Conservation (phyloP, 2,329 filamentous ascomycete species). For the Colletotrichum siamense region DNA sequence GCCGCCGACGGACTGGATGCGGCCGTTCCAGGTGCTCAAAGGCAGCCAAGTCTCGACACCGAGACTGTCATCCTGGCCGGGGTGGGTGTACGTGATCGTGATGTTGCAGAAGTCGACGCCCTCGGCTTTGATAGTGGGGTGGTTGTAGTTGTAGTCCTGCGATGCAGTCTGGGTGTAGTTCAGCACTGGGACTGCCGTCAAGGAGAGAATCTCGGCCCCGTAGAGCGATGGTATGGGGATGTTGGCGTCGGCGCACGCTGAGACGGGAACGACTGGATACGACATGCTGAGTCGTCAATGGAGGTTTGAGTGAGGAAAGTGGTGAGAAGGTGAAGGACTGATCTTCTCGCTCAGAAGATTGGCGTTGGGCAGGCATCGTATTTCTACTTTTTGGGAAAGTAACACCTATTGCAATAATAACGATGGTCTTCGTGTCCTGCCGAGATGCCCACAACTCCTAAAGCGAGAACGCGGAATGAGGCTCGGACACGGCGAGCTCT, state of each 20-base stretch:
- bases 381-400: background rate
- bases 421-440: background rate
- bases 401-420: fast-evolving
- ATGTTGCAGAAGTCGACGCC: slow-evolving; percentile 10
- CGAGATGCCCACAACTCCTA: background rate
- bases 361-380: background rate
- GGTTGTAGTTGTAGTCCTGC: background rate
- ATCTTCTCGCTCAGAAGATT: fast-evolving
- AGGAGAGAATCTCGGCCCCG: slow-evolving; percentile 16
- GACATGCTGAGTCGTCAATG: background rate
- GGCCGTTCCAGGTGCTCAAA: slow-evolving; percentile 29
- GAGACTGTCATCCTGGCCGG: slow-evolving; percentile 25
- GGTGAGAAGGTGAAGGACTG: background rate
- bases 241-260: background rate
- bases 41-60: slow-evolving; percentile 30
- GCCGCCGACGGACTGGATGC: slow-evolving; percentile 34
- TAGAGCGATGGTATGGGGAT: background rate
- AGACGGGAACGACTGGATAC: background rate
- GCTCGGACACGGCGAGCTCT: background rate
- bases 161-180: slow-evolving; percentile 18
- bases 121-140: slow-evolving; percentile 1
- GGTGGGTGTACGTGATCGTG: background rate
- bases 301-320: background rate
- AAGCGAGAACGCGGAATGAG: background rate
- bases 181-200: slow-evolving; percentile 8